Base-by-base conservation (phyloP, 2,329 filamentous ascomycete genomes). In the Venturia aucupariae region DNA sequence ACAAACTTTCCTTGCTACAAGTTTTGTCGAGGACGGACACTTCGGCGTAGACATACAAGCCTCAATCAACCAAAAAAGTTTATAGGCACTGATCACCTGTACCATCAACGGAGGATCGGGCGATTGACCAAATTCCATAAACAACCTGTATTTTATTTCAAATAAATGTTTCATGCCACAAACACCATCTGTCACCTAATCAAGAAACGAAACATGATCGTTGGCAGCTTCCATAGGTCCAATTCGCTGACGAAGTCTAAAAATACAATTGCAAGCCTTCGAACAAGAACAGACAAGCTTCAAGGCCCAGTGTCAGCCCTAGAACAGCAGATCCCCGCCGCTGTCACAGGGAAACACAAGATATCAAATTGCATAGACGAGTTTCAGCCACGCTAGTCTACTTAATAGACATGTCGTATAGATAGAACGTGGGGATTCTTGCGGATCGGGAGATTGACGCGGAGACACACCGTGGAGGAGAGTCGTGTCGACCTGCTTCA, bases 351-450 rank as follows among this genome's bases (percentile, higher is more conserved):
- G 4, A 54, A 54, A 30, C 27, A 54, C 48, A 32, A 30, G 15
- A 32, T 30, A 30, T 54, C 48, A 30, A 27, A 27, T 54, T n/a
- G 24, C 51, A n/a, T 55, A 10, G 51, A 32, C 48, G 3, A 4
- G 48, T 55, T 55, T 55, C 48, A 55, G 48, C 48, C 27, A 32
- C 48, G n/a, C 30, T 55, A 24, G 22, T 55, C 48, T 55, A 55
- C 44, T 48, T 48, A 22, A 24, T 8, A 48, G 22, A 48, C 44
- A 24, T 1, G 7, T 48, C 24, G 10, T 48, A 48, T 48, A 24
- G 22, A 48, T 32, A 55, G 48, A 55, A 51, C 27, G 17, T 5
- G 6, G 8, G n/a, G 19, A 22, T 55, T 35, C 32, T 32, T 32
- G 30, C 48, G 15, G 24, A 48, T 11, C n/a, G 3, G 19, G 44